Evolutionary conservation across 2,329 filamentous ascomycete genomes (phyloP).

Genomic region (Neonectria magnoliae): DNA sequence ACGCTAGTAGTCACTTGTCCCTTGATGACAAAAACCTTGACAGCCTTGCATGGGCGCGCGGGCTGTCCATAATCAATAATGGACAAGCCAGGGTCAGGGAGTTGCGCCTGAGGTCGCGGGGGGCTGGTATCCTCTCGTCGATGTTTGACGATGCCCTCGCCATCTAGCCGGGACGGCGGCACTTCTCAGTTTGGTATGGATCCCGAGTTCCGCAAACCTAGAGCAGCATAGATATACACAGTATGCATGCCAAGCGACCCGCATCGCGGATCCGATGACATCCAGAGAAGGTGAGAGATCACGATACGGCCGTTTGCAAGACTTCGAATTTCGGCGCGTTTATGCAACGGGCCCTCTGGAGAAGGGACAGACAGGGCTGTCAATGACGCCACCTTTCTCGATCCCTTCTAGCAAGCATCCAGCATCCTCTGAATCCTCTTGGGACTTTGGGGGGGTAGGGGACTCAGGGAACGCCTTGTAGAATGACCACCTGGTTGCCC

Average conservation of each 20-base stretch:
- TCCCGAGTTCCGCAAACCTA: neutral
- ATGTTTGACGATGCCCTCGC: slow-evolving; percentile 1
- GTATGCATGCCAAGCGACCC: neutral
- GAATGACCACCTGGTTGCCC: slow-evolving; percentile 14
- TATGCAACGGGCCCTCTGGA: neutral
- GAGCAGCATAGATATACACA: slow-evolving; percentile 1
- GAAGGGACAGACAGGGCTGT: neutral
- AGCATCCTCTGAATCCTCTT: neutral
- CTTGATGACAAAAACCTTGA: slow-evolving; percentile 7
- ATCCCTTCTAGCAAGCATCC: neutral
- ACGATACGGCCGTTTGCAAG: neutral
- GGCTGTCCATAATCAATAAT: neutral
- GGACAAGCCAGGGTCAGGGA: slow-evolving; percentile 1
- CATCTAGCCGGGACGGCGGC: slow-evolving; percentile 3
- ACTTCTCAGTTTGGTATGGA: neutral
- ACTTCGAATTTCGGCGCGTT: slow-evolving; percentile 9
- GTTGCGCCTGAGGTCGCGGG: slow-evolving; percentile 5
- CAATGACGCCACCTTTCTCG: slow-evolving; percentile 11
- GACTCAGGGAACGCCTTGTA: neutral
- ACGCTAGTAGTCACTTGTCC: slow-evolving; percentile 16
- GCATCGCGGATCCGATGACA: slow-evolving; percentile 15
- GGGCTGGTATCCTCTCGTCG: neutral
- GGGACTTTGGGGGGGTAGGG: neutral
- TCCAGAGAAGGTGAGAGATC: neutral
- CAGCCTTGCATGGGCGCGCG: slow-evolving; percentile 10